Evolutionary conservation across 345 rosid species (phyloP).

Genomic region (Rhodamnia rubescens): DNA sequence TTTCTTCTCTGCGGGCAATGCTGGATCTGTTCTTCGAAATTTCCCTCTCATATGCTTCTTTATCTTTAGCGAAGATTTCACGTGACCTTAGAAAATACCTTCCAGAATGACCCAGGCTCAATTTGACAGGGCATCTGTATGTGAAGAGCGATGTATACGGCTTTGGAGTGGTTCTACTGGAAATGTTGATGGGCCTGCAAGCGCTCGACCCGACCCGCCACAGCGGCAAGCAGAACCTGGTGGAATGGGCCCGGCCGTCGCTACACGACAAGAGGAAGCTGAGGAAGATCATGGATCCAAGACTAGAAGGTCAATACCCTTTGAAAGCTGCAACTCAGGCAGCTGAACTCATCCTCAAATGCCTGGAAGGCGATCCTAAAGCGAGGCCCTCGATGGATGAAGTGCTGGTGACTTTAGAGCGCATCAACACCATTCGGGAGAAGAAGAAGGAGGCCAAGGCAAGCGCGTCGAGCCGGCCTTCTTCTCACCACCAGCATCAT

Average conservation of each 20-base stretch:
- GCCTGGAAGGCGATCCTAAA: constrained; percentile 58
- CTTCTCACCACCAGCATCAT: background rate
- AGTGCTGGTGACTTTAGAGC: constrained; percentile 22
- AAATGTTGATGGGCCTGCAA: constrained; percentile 54
- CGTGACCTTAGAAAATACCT: background rate
- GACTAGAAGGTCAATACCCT: constrained; percentile 40
- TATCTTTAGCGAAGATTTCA: background rate
- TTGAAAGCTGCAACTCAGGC: constrained; percentile 25
- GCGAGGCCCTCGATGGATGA: constrained; percentile 60
- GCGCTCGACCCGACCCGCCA: constrained; percentile 42
- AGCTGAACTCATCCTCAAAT: constrained; percentile 38
- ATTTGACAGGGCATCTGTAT: constrained; percentile 54
- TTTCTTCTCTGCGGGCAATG: accelerated
- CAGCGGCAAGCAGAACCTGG: constrained; percentile 16
- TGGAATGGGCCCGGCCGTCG: constrained; percentile 43
- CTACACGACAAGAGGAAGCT: constrained; percentile 32
- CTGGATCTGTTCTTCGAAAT: background rate
- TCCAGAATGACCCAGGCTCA: background rate
- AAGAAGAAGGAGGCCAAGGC: background rate
- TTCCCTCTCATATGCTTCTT: background rate
- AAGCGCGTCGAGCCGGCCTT: background rate
- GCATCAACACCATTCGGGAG: background rate
- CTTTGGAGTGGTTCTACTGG: constrained; percentile 68
- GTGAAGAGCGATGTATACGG: constrained; percentile 77
- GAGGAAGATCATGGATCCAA: constrained; percentile 53